Evolutionary conservation across 371 early-diverging fungal species (phyloP).

Genomic region (Fennellomyces sp.): DNA sequence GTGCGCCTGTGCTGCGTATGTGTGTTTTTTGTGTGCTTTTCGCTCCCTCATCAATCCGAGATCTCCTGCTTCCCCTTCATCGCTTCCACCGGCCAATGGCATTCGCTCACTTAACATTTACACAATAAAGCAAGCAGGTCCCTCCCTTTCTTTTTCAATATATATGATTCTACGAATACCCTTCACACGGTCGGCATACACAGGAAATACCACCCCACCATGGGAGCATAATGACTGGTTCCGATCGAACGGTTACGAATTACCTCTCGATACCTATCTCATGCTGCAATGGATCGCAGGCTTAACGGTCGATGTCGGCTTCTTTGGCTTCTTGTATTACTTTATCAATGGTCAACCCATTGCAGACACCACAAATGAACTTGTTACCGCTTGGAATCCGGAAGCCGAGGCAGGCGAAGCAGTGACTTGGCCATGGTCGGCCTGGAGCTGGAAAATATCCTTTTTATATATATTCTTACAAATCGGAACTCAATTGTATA

Average conservation of each 20-base stretch:
- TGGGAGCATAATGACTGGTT: conserved; percentile 63
- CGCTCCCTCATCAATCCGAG: too few relatives aligned
- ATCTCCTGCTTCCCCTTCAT: too few relatives aligned
- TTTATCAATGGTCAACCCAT: conserved; percentile 22
- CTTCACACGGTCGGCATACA: conserved; percentile 4
- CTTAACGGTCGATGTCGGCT: conserved; percentile 40
- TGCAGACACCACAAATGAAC: background rate
- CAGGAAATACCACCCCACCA: conserved; percentile 8
- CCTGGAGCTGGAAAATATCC: conserved; percentile 31
- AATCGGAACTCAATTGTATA: background rate
- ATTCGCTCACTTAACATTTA: too few relatives aligned
- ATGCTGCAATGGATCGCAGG: conserved; percentile 55
- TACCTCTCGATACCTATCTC: conserved; percentile 61
- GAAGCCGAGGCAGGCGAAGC: background rate
- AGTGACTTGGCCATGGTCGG: conserved; percentile 15
- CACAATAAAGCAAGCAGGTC: too few relatives aligned
- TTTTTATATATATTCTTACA: too few relatives aligned
- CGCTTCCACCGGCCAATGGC: too few relatives aligned
- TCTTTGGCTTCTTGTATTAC: conserved; percentile 40
- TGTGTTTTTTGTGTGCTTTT: too few relatives aligned
- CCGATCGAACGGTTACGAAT: conserved; percentile 60
- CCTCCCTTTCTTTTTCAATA: too few relatives aligned
- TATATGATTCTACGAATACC: conserved; percentile 14
- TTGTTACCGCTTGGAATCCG: background rate
- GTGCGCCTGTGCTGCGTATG: too few relatives aligned